Evolutionary conservation across 371 early-diverging fungal species (phyloP), one percentile per base, ranked within the genome.

Genomic region (Mucor indicus): DNA sequence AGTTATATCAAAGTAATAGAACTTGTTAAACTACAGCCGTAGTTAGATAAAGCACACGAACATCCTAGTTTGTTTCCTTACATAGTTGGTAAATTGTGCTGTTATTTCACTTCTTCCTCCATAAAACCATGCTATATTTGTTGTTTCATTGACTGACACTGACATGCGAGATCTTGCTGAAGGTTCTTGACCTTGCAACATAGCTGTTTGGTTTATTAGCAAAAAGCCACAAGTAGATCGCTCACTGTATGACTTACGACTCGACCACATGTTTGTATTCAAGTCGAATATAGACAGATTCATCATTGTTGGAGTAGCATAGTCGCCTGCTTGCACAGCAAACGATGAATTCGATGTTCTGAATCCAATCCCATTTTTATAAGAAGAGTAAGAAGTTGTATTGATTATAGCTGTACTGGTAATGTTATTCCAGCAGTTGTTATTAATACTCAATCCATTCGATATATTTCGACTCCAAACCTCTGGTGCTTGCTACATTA

Each of bases 401-500:
- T 25, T 40, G 15, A 33, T 19, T 20, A 15, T 22, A 9, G 22
- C 1, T 16, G 2, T 31, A 20, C 27, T 30, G 4, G 4, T 20
- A 2, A 4, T 7, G 27, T 42, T 27, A 12, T 13, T 40, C 57
- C 57, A 72, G 3, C 36, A 41, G 3, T 63, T 61, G 5, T 52
- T 42, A 2, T 17, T n/a, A 4, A 43, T 51, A 13, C 60, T 39
- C 6, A 69, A 17, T 1, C 58, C 60, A 20, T 52, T 42, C 1
- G 62, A 53, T 32, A 72, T 15, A 44, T 67, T 60, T 29, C 57
- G 47, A 4, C 49, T 33, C 69, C 66, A 66, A n/a, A 69, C 56
- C 23, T 60, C 50, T 19, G 61, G 19, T 0, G 32, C 42, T 8
- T 55, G 29, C 68, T 62, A 31, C n/a, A 27, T 22, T 19, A 32